Evolutionary conservation across 2,329 filamentous ascomycete species (phyloP), one percentile per base, ranked within the genome.

Genomic region (Polychaeton citri): DNA sequence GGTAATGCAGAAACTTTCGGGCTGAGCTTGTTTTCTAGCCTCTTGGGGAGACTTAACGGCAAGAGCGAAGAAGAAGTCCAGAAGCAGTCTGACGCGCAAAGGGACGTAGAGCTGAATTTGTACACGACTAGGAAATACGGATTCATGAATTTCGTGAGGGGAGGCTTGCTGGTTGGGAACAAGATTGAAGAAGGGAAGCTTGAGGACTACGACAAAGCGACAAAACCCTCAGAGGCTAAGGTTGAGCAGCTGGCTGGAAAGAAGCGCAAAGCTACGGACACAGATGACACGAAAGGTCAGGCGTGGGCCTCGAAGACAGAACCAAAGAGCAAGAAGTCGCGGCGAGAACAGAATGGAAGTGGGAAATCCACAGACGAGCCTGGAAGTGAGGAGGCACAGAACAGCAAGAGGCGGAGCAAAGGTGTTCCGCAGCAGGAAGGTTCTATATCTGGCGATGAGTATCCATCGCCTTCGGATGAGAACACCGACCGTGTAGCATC

Each of bases 21-120:
- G 0, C 69, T 96, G 24, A 82, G 87, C 53, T 81, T 79, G 13
- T 85, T 96, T 48, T 83, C 87, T 52, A 83, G 84, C 44, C 64
- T 98, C 4, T 65, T 98, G 15, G 87, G 88, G 16, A 71, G 90
- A 36, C 63, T 98, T 38, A 98, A 98, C 58, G 90, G 88, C 34
- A 90, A 85, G 58, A 77, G 73, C 16, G 79, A 88, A 33, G 73
- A 65, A n/a, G 71, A 76, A 33, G 64, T 90, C 21, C 71, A 80
- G 57, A 71, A 76, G 50, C 80, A 90, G 49, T 72, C 77, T 54
- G 70, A 74, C 50, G 70, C 71, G 32, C 68, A 78, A 46, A 72
- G 81, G 38, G 76, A 83, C 49, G 62, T 81, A 30, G 81, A 81
- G 64, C 71, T 83, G 50, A 76, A 75, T 43, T 64, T 77, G 32